Evolutionary conservation across 2,329 filamentous ascomycete genomes (phyloP), one percentile per base, ranked within the genome.

Genomic region (Ophiosphaerella herpotricha): DNA sequence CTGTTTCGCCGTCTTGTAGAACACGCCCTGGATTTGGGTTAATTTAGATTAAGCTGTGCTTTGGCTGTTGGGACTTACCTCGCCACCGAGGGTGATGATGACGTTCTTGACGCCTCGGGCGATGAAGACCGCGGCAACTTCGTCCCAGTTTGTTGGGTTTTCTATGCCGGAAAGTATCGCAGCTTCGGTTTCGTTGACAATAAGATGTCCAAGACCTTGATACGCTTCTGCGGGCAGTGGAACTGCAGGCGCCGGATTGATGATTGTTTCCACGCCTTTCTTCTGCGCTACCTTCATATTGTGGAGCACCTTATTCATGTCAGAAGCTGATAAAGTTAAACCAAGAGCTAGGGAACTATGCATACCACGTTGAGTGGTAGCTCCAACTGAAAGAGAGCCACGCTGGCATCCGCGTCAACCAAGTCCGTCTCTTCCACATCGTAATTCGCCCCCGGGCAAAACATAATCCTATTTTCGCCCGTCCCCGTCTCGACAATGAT

Each of bases 141-240:
- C 58, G 34, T 73, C 63, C 58, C 70, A 68, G 3, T 69, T 69
- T 36, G 51, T 67, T 9, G 56, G 64, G 42, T 61, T 68, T 24
- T 65, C 61, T n/a, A 72, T 77, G 1, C 82, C 84, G 0, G 84
- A 85, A 46, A 96, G 80, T 42, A 92, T 82, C 7, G 86, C 82
- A 2, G 91, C 90, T 76, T 97, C 92, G 1, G 88, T 94, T 77
- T 97, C 92, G 67, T 97, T 97, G 63, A 97, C 83, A 43, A 97
- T 84, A 37, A 97, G 79, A 64, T 96, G 90, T 36, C 85, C 85
- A 29, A 97, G 80, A 1, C 82, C 83, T 6, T 71, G 62, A 68
- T 89, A 94, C 7, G 84, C 85, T 24, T 83, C 79, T 0, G 78
- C 78, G 1, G 90, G 91, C 3, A 96, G 74, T 7, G 76, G 73